Base-by-base conservation (phyloP, 1,139 yeast species). In the Nadsonia commutata region DNA sequence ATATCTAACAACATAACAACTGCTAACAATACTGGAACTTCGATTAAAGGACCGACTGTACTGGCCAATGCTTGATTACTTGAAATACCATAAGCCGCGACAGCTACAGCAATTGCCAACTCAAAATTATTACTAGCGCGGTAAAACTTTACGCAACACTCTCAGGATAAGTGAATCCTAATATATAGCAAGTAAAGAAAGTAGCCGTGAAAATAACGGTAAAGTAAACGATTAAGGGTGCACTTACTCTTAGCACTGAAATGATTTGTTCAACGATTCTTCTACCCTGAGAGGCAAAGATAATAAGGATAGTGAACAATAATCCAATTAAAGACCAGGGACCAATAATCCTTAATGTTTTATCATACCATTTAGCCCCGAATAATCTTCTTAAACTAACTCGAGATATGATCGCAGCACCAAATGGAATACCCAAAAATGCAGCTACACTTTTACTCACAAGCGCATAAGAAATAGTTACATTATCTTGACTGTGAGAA, bases 51-150 rank as follows among this genome's bases (percentile, higher is more conserved):
- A 0, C 80, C 80, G 54, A 73, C 72, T 0, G 78, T 73, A 1
- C 80, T 74, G 2, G 80, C 80, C 41, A 75, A 65, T 1, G 79
- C 72, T 52, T 74, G 71, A 45, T 70, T 64, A 48, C 76, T 68
- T 3, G 71, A 71, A 21, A 66, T 59, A 1, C 80, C 80, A 57
- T 70, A 75, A 7, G 71, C 51, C 0, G 78, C 67, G 13, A 71
- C 70, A 1, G 78, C 74, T 16, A 75, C 68, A 2, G 80, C 78
- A 40, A 74, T 59, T 44, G 75, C 70, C 41, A 74, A 58, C 51
- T 74, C 78, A 48, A 68, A 68, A 47, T 75, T 74, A 53, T 75
- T 75, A 3, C 77, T 70, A 2, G 78, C 71, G 79, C 78, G 1
- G 78, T 74, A 49, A 76, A 74, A 11, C 73, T 61, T 50, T 74